phyloP scores from a whole-genome alignment of 805 yeast species.

The Blastobotrys peoriensis region DNA sequence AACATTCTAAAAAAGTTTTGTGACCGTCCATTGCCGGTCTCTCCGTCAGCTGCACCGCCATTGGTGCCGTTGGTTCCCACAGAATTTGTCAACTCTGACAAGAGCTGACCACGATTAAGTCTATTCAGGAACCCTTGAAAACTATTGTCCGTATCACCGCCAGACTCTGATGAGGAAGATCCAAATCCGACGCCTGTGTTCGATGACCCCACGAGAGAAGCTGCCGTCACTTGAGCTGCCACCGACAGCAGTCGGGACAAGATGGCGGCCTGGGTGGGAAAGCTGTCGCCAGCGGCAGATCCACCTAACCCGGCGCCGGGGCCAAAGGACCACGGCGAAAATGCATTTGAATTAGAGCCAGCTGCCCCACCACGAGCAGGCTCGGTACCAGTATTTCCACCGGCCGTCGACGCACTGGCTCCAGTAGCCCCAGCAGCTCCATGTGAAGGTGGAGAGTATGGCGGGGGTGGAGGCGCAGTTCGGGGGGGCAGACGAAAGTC shows the following conservation, averaged over 20 bases:
- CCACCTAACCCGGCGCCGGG: neutral
- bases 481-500: neutral
- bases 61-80: neutral
- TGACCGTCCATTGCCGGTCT: conserved; percentile 12
- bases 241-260: conserved; percentile 38
- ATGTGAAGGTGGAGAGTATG: neutral
- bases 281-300: neutral
- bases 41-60: conserved; percentile 5
- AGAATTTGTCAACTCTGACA: conserved; percentile 32
- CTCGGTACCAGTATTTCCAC: neutral
- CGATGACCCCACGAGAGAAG: conserved; percentile 32
- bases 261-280: conserved; percentile 37
- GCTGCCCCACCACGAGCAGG: neutral
- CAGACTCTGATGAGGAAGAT: conserved; percentile 9
- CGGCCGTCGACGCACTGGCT: neutral
- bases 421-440: neutral
- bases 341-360: neutral
- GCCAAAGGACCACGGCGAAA: neutral
- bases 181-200: conserved; percentile 16
- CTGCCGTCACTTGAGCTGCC: conserved; percentile 42
- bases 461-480: neutral
- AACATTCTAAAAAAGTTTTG: conserved; percentile 13
- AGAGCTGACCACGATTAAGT: conserved; percentile 35
- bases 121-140: conserved; percentile 42
- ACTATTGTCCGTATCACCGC: conserved; percentile 20